These are phyloP conservation scores for Paramyrothecium sp. DNA, from an alignment of 2,329 filamentous ascomycete species.

Conservation along the genomic window DNA sequence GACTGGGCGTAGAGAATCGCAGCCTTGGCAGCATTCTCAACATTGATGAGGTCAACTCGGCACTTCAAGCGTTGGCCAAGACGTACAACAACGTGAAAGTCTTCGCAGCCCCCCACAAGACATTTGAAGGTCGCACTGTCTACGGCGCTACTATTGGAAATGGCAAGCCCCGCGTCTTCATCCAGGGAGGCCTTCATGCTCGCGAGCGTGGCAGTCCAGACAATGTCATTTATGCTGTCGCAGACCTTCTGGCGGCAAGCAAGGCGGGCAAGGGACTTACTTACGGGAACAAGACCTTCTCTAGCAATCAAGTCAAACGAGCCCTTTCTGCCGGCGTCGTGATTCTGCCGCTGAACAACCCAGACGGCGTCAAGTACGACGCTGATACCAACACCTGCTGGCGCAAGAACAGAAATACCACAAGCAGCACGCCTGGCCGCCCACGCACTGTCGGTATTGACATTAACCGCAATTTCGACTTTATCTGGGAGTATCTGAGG, in stretches of 20 bases:
- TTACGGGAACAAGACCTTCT: constrained; percentile 52
- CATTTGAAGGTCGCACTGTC: constrained; percentile 39
- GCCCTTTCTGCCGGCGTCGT: constrained; percentile 53
- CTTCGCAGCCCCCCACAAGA: constrained; percentile 42
- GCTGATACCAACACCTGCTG: constrained; percentile 49
- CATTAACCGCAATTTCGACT: constrained; percentile 58
- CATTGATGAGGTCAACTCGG: constrained; percentile 41
- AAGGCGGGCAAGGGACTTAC: constrained; percentile 45
- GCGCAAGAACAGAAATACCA: constrained; percentile 55
- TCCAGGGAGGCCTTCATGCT: constrained; percentile 54
- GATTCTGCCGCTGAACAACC: constrained; percentile 49
- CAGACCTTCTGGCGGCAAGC: constrained; percentile 54
- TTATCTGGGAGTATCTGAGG: constrained; percentile 51
- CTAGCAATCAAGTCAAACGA: constrained; percentile 47
- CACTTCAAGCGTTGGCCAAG: constrained; percentile 38
- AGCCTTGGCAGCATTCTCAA: constrained; percentile 43
- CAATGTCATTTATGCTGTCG: constrained; percentile 55
- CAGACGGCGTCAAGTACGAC: constrained; percentile 52
- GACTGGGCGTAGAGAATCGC: constrained; percentile 30
- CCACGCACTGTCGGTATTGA: constrained; percentile 43
- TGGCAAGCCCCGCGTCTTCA: constrained; percentile 44
- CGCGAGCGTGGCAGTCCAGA: constrained; percentile 58
- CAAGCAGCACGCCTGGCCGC: constrained; percentile 27
- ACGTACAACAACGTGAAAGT: constrained; percentile 36
- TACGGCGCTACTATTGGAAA: constrained; percentile 43